Evolutionary conservation across 371 early-diverging fungal genomes (phyloP), one percentile per base, ranked within the genome.

Genomic region (Sporodiniella umbellata): DNA sequence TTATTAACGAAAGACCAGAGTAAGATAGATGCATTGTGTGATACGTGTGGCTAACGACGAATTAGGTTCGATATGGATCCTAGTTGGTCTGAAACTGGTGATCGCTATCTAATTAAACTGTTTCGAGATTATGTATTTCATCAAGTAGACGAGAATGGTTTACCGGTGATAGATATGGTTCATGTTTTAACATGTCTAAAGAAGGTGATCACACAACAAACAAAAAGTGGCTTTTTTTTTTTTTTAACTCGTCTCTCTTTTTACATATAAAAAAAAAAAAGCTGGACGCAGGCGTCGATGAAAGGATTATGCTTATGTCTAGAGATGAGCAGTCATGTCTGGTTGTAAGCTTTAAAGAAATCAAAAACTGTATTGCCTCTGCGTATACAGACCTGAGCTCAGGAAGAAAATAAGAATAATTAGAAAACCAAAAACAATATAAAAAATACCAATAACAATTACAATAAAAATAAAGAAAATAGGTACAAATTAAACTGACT

Each of bases 101-200:
- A 97, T 65, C 78, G 95, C 15, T 98, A 98, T 66, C 79, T 97
- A 33, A 85, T 96, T 53, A 95, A 94, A 64, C 79, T 98, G 15
- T 96, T 98, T 61, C 83, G 96, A 42, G 97, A 97, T 70, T 96
- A 94, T 66, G 93, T 97, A 23, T 98, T 98, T 66, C 98, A 97
- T 66, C 92, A 93, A 67, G 95, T 94, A 11, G 91, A 95, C 63
- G 92, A 92, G 42, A 71, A 79, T 33, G 95, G 94, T 3, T 64
- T 75, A 24, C 94, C 96, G 8, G 82, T 94, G 2, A 64, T 95
- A 14, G 94, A 96, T 64, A 85, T 96, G 73, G 92, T 87, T 1
- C 98, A 98, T 75, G 92, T 95, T 8, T 40, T 98, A 43, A 82
- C 87, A 18, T 92, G 92, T 67, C 72, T 98, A 35, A 98, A 97